Percentiles rank a stretch among this genome's conserved stretches.
These are phyloP conservation scores for Tetrastigma voinierianum DNA, from an alignment of 164 flowering plant species.

Conservation along the genomic window DNA sequence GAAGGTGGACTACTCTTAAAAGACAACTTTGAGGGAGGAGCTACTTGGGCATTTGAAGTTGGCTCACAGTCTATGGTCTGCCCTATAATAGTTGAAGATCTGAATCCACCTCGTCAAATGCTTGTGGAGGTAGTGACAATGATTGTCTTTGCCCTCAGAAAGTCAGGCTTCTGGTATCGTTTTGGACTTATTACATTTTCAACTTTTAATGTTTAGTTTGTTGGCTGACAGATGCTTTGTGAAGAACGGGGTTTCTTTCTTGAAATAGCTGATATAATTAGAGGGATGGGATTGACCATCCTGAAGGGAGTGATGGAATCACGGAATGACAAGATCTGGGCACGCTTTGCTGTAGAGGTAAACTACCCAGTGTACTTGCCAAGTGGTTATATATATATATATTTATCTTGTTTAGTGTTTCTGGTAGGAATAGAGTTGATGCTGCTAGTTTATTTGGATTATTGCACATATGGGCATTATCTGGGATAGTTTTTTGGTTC, in stretches of 20 bases:
- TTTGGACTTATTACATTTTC: background rate
- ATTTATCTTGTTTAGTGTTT: background rate
- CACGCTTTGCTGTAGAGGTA: slow-evolving; percentile 88
- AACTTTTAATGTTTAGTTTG: background rate
- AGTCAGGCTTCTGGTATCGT: background rate
- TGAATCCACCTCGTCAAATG: slow-evolving; percentile 85
- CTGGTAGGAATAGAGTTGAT: background rate
- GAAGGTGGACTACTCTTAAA: slow-evolving; percentile 66
- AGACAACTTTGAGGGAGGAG: slow-evolving; percentile 85
- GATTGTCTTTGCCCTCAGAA: background rate
- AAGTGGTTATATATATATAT: background rate
- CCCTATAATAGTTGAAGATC: slow-evolving; percentile 91
- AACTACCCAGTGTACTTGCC: background rate
- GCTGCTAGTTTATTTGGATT: background rate
- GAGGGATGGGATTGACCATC: slow-evolving; percentile 85
- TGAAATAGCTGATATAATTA: slow-evolving; percentile 78
- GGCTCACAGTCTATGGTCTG: slow-evolving; percentile 86
- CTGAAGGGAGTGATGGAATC: slow-evolving; percentile 85
- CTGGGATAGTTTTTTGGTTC: no score
- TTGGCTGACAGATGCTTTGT: slow-evolving; percentile 67
- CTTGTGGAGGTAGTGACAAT: slow-evolving; percentile 75
- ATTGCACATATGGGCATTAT: background rate
- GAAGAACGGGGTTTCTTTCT: slow-evolving; percentile 80
- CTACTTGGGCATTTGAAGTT: slow-evolving; percentile 96
- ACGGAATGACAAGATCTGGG: slow-evolving; percentile 78